Conservation (phyloP, 371 early-diverging fungal genomes). For the Choanephora cucurbitarum region DNA sequence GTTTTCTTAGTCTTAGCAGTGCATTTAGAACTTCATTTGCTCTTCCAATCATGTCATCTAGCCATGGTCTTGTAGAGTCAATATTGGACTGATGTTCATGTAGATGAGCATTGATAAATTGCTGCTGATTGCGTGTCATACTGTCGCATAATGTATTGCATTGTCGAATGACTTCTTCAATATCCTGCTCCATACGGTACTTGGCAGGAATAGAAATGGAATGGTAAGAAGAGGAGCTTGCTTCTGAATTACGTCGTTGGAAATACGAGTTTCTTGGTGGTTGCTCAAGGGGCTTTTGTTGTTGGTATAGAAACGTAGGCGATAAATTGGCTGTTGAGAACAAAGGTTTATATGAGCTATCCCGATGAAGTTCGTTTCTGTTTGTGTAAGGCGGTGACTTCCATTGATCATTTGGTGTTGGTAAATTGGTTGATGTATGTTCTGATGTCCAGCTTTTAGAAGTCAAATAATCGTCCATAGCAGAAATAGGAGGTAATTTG, state of each 20-base stretch:
- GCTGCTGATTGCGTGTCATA: conserved; percentile 20
- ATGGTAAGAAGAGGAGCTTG: background rate
- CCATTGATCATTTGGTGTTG: background rate
- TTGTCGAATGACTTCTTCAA: conserved; percentile 30
- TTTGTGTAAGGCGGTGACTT: background rate
- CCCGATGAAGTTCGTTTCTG: too few relatives aligned
- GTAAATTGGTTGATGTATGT: background rate
- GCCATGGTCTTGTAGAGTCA: conserved; percentile 29
- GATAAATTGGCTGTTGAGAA: too few relatives aligned
- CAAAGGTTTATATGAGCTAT: too few relatives aligned
- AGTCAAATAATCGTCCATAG: conserved; percentile 14
- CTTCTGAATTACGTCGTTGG: conserved; percentile 5
- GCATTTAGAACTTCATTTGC: conserved; percentile 49
- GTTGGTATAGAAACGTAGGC: background rate
- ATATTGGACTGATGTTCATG: conserved; percentile 3
- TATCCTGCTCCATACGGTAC: conserved; percentile 23
- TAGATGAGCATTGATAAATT: background rate
- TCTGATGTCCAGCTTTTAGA: background rate
- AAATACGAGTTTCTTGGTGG: background rate
- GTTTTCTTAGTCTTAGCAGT: conserved; percentile 42
- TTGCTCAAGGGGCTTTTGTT: too few relatives aligned
- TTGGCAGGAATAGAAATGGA: conserved; percentile 8
- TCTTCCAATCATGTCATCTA: conserved; percentile 48
- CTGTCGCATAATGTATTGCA: conserved; percentile 32
- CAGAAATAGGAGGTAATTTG: conserved; percentile 27